Evolutionary conservation across 257 asterid species (phyloP).

Genomic region (Solanum peruvianum): DNA sequence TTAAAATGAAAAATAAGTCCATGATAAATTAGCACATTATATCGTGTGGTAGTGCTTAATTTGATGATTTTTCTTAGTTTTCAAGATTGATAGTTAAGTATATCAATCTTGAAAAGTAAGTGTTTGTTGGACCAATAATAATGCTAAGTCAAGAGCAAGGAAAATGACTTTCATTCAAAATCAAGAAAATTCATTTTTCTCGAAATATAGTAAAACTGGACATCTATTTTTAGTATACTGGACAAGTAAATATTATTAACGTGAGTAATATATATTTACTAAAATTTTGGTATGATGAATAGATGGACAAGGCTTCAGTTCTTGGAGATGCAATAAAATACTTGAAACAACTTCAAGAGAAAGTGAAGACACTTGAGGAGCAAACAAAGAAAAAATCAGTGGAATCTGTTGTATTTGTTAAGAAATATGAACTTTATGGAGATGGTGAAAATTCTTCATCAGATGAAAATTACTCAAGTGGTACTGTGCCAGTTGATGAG

Average conservation of each 20-base stretch:
- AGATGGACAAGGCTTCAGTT: conserved; percentile 88
- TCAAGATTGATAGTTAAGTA: not conserved
- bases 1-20: not conserved
- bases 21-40: not conserved
- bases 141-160: not conserved
- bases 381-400: conserved; percentile 31
- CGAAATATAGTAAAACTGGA: not conserved
- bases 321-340: conserved; percentile 79
- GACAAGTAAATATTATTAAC: no score
- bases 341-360: conserved; percentile 72
- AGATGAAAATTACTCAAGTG: conserved; percentile 10
- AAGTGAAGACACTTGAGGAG: conserved; percentile 54
- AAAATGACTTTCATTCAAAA: not conserved
- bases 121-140: not conserved
- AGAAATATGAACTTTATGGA: conserved; percentile 20
- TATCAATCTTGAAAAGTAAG: not conserved
- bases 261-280: not conserved
- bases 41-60: not conserved
- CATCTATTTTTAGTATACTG: not conserved
- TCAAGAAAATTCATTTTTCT: not conserved
- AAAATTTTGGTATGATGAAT: not conserved
- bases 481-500: conserved; percentile 1
- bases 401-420: conserved; percentile 43
- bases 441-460: conserved; percentile 20
- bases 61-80: not conserved